Evolutionary conservation across 805 yeast species (phyloP), one percentile per base, ranked within the genome.

Genomic region (Candida sithepensis): DNA sequence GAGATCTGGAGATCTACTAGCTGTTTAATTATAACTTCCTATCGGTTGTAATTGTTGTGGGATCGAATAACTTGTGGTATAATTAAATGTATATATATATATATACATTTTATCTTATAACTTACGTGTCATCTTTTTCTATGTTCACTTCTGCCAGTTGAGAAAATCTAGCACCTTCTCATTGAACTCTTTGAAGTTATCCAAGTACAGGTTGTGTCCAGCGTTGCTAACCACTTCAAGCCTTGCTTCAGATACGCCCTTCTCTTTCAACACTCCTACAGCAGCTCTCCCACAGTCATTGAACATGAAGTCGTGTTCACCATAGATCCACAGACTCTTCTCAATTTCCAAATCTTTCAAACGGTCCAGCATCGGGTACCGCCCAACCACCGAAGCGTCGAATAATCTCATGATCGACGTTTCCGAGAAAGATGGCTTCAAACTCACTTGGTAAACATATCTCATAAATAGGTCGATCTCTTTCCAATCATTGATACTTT

Each of bases 141-240:
- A n/a, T 5, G 4, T 16, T 34, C 16, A 34, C 12, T 34, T 34
- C 20, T 34, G 10, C 38, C 38, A 34, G 1, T 59, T 55, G 41
- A 76, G 53, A 48, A 74, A 77, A 36, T 62, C 59, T 47, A 48
- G 65, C 57, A 67, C 74, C 64, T 42, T 62, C 8, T 64, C 52
- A 58, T 86, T 84, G 61, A 87, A 87, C 30, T 64, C 75, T 3
- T 53, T 47, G 33, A 68, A 65, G 56, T 87, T 85, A 58, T 87
- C 96, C 51, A 86, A 68, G 59, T 85, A 87, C 24, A 87, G 55
- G 59, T 87, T 92, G 65, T 87, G 95, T 1, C 95, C 95, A 1
- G 88, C 75, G 49, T 79, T 71, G 4, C 75, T 72, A 8, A 87
- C 72, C 2, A 71, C 55, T 16, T 57, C 63, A 47, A 65, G 75